phyloP scores from a whole-genome alignment of 805 yeast genomes.

The Saccharomycopsis olivae region DNA sequence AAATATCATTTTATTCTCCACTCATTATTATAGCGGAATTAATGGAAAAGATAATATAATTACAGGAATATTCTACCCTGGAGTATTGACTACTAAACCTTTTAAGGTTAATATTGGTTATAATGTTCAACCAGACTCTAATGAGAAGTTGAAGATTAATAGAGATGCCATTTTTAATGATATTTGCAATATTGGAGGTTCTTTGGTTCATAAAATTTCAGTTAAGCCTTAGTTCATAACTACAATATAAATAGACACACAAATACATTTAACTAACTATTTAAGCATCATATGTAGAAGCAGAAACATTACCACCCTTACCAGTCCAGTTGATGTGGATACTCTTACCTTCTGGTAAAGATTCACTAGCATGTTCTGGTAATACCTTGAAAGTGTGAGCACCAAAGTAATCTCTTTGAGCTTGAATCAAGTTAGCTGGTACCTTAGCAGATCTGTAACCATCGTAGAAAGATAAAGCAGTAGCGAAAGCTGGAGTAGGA shows the following conservation, averaged over 20 bases:
- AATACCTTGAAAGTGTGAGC: constrained; percentile 97
- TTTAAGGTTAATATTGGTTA: constrained; percentile 75
- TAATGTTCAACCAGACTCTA: constrained; percentile 51
- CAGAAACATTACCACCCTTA: constrained; percentile 95
- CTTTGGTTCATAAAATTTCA: constrained; percentile 40
- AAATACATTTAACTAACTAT: neutral
- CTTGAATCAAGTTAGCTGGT: constrained; percentile 97
- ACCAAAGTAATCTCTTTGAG: constrained; percentile 99
- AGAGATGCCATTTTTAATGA: constrained; percentile 66
- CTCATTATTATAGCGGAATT: constrained; percentile 41
- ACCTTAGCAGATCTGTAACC: constrained; percentile 94
- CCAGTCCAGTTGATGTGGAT: constrained; percentile 99
- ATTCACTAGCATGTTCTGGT: constrained; percentile 71
- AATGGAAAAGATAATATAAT: constrained; percentile 50
- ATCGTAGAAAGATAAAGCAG: constrained; percentile 96
- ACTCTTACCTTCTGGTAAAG: constrained; percentile 68
- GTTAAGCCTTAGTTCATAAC: too few relatives aligned
- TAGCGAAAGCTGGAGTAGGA: constrained; percentile 96
- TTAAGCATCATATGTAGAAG: constrained; percentile 89
- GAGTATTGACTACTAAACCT: constrained; percentile 44
- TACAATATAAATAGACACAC: too few relatives aligned
- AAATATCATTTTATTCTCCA: constrained; percentile 61
- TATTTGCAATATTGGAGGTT: constrained; percentile 60
- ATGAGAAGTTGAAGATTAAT: constrained; percentile 39
- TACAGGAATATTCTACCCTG: constrained; percentile 75